Percentiles rank a stretch among this genome's conserved stretches.
Conservation (phyloP, 768 basidiomycete species). For the Mycena leptocephala region DNA sequence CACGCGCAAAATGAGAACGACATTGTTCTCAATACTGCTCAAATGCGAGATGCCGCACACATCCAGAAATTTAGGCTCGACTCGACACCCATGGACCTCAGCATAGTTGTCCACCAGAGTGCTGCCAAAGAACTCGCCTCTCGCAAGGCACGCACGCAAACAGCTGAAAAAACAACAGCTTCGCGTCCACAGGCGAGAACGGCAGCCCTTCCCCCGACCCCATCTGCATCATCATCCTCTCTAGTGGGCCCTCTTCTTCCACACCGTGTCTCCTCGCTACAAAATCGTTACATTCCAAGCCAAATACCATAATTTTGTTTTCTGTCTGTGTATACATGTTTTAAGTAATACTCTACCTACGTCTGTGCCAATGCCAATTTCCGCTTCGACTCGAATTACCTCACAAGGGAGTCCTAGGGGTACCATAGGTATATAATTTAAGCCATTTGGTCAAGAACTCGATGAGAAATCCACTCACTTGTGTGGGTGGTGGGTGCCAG, state of each 20-base stretch:
- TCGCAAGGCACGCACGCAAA: background rate
- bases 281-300: background rate
- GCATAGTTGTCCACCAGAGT: background rate
- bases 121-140: background rate
- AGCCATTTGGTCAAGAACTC: no score
- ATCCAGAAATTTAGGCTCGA: slow-evolving; percentile 36
- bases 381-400: no score
- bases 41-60: slow-evolving; percentile 44
- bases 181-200: background rate
- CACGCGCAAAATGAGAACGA: slow-evolving; percentile 10
- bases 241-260: no score
- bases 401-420: no score
- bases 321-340: no score
- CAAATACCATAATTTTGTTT: no score
- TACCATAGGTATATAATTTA: no score
- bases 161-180: background rate
- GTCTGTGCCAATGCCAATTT: no score
- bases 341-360: no score
- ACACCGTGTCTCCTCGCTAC: background rate
- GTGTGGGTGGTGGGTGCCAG: no score
- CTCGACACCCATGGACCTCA: background rate
- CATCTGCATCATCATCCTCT: background rate
- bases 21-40: slow-evolving; percentile 42
- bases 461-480: no score
- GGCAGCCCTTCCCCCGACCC: background rate